Evolutionary conservation across 2,329 filamentous ascomycete genomes (phyloP), one percentile per base, ranked within the genome.

Genomic region (Colletotrichum filicis): DNA sequence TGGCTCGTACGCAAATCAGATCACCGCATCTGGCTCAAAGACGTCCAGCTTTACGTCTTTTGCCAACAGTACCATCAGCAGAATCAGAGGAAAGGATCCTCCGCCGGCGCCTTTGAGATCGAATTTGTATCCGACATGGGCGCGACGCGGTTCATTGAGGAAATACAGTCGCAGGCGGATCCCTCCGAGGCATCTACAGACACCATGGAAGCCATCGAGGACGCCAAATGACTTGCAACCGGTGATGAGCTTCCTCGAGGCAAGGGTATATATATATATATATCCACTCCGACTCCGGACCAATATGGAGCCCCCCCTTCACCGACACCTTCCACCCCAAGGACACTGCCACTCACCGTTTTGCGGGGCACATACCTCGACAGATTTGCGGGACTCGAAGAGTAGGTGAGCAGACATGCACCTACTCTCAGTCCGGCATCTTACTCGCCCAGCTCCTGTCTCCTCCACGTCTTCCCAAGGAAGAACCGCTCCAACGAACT

Each of bases 1-100:
- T 91, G 89, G 89, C 79, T 92, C 26, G 82, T 84, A 35, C 87
- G 85, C 57, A 85, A 86, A 52, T 84, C 83, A 14, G 80, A 80
- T 14, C 84, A 85, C 68, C 83, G 85, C 28, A 80, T 92, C 71
- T 86, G 85, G 81, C 80, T 92, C 2, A 85, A 83, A 42, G 87
- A 90, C 73, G 78, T 92, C 19, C 85, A 89, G 69, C 85, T 89
- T 0, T 91, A 91, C 77, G 86, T 91, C 8, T 92, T 92, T 78
- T 89, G 86, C 76, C 81, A 86, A n/a, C 80, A 84, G 1, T 92
- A 92, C 75, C 84, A 85, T 8, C 85, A 89, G 73, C 83, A 86
- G 66, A 83, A 84, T 59, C 87, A 89, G 80, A 86, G 89, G 5
- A 85, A 84, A 62, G 87, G 85, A 57, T 83, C 81, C 58, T 83